Percentiles rank a stretch among this genome's conserved stretches.
These are phyloP conservation scores for Chrysanthemum lavandulifolium DNA, from an alignment of 129 eudicot genomes.

Conservation along the genomic window DNA sequence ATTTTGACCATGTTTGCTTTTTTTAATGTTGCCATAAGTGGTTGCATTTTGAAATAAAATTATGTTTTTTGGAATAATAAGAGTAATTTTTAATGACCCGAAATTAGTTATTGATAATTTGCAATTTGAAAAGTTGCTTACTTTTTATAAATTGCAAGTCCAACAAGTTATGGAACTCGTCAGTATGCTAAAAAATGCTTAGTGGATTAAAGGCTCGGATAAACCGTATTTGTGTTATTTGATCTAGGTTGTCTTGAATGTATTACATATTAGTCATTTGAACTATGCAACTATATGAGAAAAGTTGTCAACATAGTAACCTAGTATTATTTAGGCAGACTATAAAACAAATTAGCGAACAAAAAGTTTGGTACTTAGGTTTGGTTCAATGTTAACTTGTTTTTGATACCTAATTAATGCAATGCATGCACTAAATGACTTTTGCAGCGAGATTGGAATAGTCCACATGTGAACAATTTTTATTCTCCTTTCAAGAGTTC, in stretches of 20 bases:
- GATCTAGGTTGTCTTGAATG: too few relatives aligned
- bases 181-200: too few relatives aligned
- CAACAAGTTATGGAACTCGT: neutral
- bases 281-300: too few relatives aligned
- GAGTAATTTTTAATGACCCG: too few relatives aligned
- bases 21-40: too few relatives aligned
- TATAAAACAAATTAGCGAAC: neutral
- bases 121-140: slow-evolving; percentile 1
- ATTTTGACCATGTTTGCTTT: too few relatives aligned
- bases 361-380: neutral
- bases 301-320: too few relatives aligned
- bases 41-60: too few relatives aligned
- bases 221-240: too few relatives aligned
- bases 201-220: too few relatives aligned
- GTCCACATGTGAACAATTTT: neutral
- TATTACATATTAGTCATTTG: too few relatives aligned
- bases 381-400: neutral
- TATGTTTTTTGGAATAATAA: too few relatives aligned
- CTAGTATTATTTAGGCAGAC: neutral
- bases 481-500: neutral
- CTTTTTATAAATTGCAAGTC: neutral
- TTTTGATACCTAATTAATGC: neutral
- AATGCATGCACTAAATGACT: neutral
- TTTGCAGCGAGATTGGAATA: neutral
- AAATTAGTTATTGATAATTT: neutral